Evolutionary conservation across 768 basidiomycete genomes (phyloP).

Genomic region (Mrakia hoshinonis): DNA sequence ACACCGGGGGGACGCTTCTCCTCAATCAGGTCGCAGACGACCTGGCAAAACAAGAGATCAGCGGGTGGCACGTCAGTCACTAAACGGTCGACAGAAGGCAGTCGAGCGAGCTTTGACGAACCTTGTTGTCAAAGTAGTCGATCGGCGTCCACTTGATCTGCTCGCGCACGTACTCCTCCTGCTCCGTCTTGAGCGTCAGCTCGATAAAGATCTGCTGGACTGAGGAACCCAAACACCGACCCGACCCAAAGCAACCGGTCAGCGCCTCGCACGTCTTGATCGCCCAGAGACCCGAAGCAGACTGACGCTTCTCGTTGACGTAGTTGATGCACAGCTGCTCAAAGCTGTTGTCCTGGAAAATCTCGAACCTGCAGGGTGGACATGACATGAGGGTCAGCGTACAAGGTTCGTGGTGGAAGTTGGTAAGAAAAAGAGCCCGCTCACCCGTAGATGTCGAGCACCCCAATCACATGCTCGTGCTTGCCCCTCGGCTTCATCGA

Average conservation of each 20-base stretch:
- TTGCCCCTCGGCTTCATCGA: slow-evolving; percentile 84
- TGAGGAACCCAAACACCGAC: neutral
- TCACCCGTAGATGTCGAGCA: slow-evolving; percentile 77
- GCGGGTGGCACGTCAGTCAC: too few species aligned
- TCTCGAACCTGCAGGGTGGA: slow-evolving; percentile 68
- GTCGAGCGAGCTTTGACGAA: neutral
- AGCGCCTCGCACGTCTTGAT: neutral
- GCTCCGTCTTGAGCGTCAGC: slow-evolving; percentile 94
- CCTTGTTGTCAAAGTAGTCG: slow-evolving; percentile 95
- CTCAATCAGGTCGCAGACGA: slow-evolving; percentile 97
- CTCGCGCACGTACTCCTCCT: slow-evolving; percentile 97
- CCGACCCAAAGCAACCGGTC: neutral
- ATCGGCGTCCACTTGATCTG: slow-evolving; percentile 99
- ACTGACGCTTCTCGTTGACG: slow-evolving; percentile 81
- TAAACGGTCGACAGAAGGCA: too few species aligned
- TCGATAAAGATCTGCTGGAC: slow-evolving; percentile 75
- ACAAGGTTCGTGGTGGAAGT: neutral
- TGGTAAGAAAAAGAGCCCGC: slow-evolving; percentile 18
- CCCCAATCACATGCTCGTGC: slow-evolving; percentile 77
- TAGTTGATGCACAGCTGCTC: slow-evolving; percentile 99
- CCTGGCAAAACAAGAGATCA: slow-evolving; percentile 32
- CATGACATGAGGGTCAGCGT: neutral
- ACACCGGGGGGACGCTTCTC: slow-evolving; percentile 93
- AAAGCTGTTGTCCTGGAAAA: slow-evolving; percentile 92
- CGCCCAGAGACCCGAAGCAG: neutral